Conservation (phyloP, 768 basidiomycete genomes). For the Jaapia argillacea region DNA sequence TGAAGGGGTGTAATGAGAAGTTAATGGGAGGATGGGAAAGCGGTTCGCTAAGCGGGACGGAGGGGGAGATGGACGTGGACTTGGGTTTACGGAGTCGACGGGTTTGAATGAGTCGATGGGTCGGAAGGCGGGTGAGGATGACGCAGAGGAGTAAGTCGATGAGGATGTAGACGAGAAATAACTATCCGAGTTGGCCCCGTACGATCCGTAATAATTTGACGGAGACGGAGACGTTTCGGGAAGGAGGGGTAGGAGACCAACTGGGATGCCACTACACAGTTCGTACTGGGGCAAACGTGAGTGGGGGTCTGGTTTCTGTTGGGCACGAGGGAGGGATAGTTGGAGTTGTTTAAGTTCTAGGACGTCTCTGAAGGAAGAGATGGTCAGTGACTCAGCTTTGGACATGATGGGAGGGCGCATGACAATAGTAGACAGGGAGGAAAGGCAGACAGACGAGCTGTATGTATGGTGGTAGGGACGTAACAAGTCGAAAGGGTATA, state of each 20-base stretch:
- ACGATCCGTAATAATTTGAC: neutral
- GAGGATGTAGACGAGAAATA: neutral
- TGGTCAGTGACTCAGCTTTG: slow-evolving; percentile 5
- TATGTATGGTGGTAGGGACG: neutral
- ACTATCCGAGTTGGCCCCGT: neutral
- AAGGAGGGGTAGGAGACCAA: slow-evolving; percentile 50
- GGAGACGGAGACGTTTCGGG: slow-evolving; percentile 1
- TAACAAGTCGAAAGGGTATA: neutral
- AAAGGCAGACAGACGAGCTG: neutral
- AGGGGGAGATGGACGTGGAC: slow-evolving; percentile 15
- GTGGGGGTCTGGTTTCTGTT: slow-evolving; percentile 34
- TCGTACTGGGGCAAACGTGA: slow-evolving; percentile 27
- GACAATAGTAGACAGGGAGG: neutral
- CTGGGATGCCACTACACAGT: slow-evolving; percentile 39
- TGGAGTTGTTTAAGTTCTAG: slow-evolving; percentile 65
- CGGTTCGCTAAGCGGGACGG: slow-evolving; percentile 14
- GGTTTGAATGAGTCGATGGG: neutral
- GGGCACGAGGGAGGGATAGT: slow-evolving; percentile 48
- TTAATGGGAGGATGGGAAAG: neutral
- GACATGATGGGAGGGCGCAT: slow-evolving; percentile 3
- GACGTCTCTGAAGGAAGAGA: slow-evolving; percentile 11
- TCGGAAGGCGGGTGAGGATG: neutral
- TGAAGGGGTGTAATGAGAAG: no score
- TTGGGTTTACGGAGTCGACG: slow-evolving; percentile 5
- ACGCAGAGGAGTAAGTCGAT: neutral